Base-by-base conservation (phyloP, 176 grass and related monocot species). In the Paspalum vaginatum region DNA sequence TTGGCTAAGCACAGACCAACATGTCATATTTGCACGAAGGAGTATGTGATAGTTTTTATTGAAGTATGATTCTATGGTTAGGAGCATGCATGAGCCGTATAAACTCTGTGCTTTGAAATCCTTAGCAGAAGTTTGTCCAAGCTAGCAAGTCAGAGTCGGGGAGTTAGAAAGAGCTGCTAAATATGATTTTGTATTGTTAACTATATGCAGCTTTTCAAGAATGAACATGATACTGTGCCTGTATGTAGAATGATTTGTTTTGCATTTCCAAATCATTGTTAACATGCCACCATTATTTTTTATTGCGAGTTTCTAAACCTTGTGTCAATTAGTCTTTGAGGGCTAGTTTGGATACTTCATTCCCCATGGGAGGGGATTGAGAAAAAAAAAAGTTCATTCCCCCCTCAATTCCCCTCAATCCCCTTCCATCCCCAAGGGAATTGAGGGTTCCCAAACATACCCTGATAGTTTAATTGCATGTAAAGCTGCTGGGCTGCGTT, bases 121-220 rank as follows among this genome's bases (percentile, higher is more conserved):
- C 8, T 59, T 59, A 72, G 58, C 26, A 63, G 37, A 62, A 7
- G 5, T 62, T 46, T 38, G 21, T 27, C n/a, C 49, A 56, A 40
- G 5, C 21, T 64, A 32, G 37, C 6, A 74, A 43, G 17, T 32
- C 32, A 32, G 32, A 32, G 32, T 68, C 45, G 15, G 38, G 18
- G 62, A 74, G 32, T 49, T 79, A 74, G 37, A 80, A 61, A 68
- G 22, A 65, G 68, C 59, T 21, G n/a, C 54, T 48, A 69, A 88
- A 61, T 62, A 68, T 25, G 53, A 68, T 44, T 68, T 10, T 68
- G 17, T 61, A 53, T 44, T 63, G 17, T 61, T 84, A 65, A 75
- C 47, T 68, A 16, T 69, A 60, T 73, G 43, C 11, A 67, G 8
- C 25, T 32, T 83, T 74, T 68, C 26, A 74, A 67, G 42, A 72